These are phyloP conservation scores for Cucurbita maxima DNA, from an alignment of 306 rosid genomes.

Conservation along the genomic window DNA sequence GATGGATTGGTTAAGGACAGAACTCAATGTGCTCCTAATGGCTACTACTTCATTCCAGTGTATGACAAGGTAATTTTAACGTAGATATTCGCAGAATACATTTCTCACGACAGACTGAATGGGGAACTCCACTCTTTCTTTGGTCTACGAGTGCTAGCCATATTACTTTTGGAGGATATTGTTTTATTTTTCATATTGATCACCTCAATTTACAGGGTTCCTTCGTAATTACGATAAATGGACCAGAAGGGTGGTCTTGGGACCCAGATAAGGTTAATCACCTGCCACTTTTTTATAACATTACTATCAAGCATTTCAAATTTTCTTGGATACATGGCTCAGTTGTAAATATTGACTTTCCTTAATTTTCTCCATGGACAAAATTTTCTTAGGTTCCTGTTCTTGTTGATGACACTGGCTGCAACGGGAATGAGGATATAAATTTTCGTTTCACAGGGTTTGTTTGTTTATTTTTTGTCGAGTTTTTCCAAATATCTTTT, in stretches of 20 bases:
- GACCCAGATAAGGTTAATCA: slow-evolving; percentile 63
- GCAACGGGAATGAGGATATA: slow-evolving; percentile 86
- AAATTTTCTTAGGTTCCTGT: slow-evolving; percentile 56
- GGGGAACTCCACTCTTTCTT: neutral
- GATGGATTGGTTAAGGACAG: slow-evolving; percentile 92
- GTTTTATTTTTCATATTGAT: slow-evolving; percentile 12
- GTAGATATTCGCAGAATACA: neutral
- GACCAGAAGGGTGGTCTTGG: slow-evolving; percentile 98
- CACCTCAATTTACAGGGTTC: slow-evolving; percentile 53
- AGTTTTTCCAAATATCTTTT: slow-evolving; percentile 2
- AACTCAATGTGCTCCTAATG: slow-evolving; percentile 96
- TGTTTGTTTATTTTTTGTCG: slow-evolving; percentile 10
- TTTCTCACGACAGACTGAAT: neutral
- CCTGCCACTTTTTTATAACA: neutral
- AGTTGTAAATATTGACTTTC: slow-evolving; percentile 5
- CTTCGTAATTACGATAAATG: slow-evolving; percentile 62
- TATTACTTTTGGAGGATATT: neutral
- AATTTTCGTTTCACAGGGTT: slow-evolving; percentile 91
- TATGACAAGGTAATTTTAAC: slow-evolving; percentile 65
- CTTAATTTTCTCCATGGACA: slow-evolving; percentile 2
- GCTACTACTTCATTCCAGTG: slow-evolving; percentile 96
- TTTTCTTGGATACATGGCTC: neutral
- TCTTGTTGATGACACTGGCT: slow-evolving; percentile 65
- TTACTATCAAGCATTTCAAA: neutral
- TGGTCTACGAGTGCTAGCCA: neutral